Base-by-base conservation (phyloP, 495 filamentous ascomycete genomes). In the Aspergillus saccharolyticus region DNA sequence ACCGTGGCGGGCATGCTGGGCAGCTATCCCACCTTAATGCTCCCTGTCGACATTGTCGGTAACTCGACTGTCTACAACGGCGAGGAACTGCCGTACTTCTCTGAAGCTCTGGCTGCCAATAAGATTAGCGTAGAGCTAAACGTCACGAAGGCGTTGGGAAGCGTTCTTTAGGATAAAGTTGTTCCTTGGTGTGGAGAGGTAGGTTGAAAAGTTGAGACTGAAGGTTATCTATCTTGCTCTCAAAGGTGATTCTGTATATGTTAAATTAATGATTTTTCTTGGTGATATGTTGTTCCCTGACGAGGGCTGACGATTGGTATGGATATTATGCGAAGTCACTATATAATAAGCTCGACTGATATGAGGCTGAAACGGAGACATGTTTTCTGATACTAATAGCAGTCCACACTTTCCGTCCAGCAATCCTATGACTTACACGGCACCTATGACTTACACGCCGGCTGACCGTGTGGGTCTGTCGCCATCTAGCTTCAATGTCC, bases 51-150 rank as follows among this genome's bases (percentile, higher is more conserved):
- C 21, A 79, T 89, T 52, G 61, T 67, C 17, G 86, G 84, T 44
- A 82, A 83, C 60, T 74, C 73, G 14, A 82, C 79, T 54, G 67
- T 79, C 33, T 84, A 83, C 64, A 62, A 83, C 53, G 86, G 84
- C 55, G 65, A 85, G 70, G 67, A 77, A 28, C 68, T 90, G 54
- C 63, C 75, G 22, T 90, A 91, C 69, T 87, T 83, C 62, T 78
- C 81, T 54, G 65, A 77, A 15, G 79, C 80, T 15, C 59, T 85
- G 54, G 47, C 62, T 20, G 56, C 66, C 4, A 76, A 73, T 24
- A 70, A 64, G n/a, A 58, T 80, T 55, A 58, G 59, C 1, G 54
- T 78, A 0, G 55, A 69, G 42, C 50, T 84, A 63, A 67, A 84
- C 61, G 66, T 82, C 39, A 60, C 57, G 4, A 52, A 64, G 42